Conservation (phyloP, 139 green algal species). For the Coelastrella sp. region DNA sequence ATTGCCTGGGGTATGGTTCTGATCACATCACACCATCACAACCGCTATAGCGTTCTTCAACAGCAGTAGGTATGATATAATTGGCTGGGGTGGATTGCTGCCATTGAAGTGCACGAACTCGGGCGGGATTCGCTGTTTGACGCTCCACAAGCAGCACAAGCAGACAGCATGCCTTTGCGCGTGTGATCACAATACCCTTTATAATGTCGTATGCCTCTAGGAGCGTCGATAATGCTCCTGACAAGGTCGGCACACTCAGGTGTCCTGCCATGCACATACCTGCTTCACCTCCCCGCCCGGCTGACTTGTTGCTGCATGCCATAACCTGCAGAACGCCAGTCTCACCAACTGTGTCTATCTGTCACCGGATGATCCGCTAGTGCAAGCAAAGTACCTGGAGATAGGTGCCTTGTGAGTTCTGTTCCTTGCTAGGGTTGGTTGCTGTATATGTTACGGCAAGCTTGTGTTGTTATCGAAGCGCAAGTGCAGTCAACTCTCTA, state of each 20-base stretch:
- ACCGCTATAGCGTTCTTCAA: no score
- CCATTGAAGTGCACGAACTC: no score
- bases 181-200: neutral
- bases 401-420: conserved; percentile 67
- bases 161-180: neutral
- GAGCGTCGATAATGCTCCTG: conserved; percentile 62
- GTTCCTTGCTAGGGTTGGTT: neutral
- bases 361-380: conserved; percentile 57
- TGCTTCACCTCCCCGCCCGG: neutral
- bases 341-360: conserved; percentile 86
- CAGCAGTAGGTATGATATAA: no score
- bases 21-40: no score
- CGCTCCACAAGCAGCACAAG: neutral
- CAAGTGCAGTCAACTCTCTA: no score
- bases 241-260: conserved; percentile 51
- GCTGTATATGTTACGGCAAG: neutral
- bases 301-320: neutral
- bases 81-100: no score
- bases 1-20: no score
- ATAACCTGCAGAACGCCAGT: conserved; percentile 43
- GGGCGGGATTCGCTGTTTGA: neutral
- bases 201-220: conserved; percentile 16
- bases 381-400: conserved; percentile 57
- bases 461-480: no score
- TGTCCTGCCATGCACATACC: neutral